Conservation (phyloP, 192 early-diverging fungal genomes). For the Entophlyctis luteolus region DNA sequence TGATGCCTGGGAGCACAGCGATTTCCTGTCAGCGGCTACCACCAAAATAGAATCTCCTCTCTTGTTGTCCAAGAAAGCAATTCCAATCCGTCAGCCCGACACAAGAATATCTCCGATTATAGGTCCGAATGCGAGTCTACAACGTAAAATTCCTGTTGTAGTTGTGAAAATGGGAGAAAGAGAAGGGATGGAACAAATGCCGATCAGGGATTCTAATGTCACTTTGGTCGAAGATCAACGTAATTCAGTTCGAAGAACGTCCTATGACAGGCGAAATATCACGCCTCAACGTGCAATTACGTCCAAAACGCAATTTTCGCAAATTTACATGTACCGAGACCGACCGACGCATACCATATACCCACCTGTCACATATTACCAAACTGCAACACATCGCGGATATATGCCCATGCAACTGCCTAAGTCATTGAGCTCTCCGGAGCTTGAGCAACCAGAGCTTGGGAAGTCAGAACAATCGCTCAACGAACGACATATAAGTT, state of each 20-base stretch:
- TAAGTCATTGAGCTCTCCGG: no score
- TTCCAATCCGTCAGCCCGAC: neutral
- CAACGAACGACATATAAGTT: no score
- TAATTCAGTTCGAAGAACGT: neutral
- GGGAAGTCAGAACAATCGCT: no score
- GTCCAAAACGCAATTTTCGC: no score
- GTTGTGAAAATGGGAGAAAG: constrained; percentile 17
- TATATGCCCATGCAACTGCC: constrained; percentile 22
- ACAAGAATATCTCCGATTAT: neutral
- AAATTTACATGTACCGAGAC: neutral
- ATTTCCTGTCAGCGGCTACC: neutral
- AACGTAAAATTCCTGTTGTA: constrained; percentile 11
- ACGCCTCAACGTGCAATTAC: no score
- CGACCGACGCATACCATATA: neutral
- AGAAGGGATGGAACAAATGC: neutral
- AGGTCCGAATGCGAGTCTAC: neutral
- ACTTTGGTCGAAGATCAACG: neutral
- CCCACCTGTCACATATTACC: neutral
- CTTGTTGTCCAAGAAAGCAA: neutral
- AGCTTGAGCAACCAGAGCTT: no score
- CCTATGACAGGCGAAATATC: no score
- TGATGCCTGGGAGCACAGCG: constrained; percentile 13
- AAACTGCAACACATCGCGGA: neutral
- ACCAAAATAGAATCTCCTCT: neutral
- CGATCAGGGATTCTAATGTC: constrained; percentile 1